These are phyloP conservation scores for Physaria fendleri DNA, from an alignment of 345 rosid genomes.

Conservation along the genomic window DNA sequence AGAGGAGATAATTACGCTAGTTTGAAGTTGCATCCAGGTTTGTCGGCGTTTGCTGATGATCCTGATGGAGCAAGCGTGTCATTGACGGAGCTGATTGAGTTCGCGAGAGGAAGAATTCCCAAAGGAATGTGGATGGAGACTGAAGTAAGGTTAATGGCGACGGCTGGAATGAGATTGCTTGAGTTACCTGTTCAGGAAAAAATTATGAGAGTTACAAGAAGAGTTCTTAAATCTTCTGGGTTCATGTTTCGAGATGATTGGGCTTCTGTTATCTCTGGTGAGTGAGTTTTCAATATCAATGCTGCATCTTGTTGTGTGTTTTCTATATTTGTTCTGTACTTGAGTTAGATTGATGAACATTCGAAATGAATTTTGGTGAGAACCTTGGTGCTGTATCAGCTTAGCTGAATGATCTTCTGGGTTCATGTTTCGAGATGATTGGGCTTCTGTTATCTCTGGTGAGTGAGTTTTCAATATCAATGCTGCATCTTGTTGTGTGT, in stretches of 20 bases:
- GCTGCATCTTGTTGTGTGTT: too few relatives aligned
- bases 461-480: neutral
- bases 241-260: slow-evolving; percentile 65
- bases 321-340: too few relatives aligned
- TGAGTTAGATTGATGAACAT: too few relatives aligned
- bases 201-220: slow-evolving; percentile 50
- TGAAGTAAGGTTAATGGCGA: slow-evolving; percentile 83
- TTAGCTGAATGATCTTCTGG: too few relatives aligned
- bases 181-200: slow-evolving; percentile 40
- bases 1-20: slow-evolving; percentile 41
- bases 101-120: slow-evolving; percentile 59
- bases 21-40: slow-evolving; percentile 71
- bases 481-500: too few relatives aligned
- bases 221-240: slow-evolving; percentile 52
- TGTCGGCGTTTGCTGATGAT: slow-evolving; percentile 58
- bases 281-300: neutral
- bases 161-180: slow-evolving; percentile 86
- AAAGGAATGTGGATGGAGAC: slow-evolving; percentile 55
- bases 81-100: slow-evolving; percentile 53
- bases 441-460: slow-evolving; percentile 95
- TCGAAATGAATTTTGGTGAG: too few relatives aligned
- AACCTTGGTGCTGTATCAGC: too few relatives aligned
- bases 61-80: slow-evolving; percentile 57
- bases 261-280: slow-evolving; percentile 90
- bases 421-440: slow-evolving; percentile 58